Evolutionary conservation across 1,284 basidiomycete genomes (phyloP).

Genomic region (Hemileccinum hortonii): DNA sequence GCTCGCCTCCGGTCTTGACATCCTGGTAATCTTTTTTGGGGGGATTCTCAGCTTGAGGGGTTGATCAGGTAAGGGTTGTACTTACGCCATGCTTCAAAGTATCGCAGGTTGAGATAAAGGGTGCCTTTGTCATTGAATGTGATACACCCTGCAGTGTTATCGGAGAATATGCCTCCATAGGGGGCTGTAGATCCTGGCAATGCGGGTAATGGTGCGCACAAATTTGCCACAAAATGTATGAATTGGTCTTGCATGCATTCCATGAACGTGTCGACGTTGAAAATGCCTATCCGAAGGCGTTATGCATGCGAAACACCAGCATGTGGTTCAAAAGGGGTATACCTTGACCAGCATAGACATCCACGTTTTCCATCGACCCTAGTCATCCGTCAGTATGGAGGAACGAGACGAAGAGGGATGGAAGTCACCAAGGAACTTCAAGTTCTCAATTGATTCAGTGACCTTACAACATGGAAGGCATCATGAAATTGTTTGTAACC

Average conservation of each 20-base stretch:
- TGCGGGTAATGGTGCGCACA: background rate
- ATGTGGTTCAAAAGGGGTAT: background rate
- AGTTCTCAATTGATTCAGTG: background rate
- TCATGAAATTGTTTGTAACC: too few species aligned
- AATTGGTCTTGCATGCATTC: background rate
- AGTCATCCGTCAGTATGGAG: background rate
- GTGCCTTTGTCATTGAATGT: background rate
- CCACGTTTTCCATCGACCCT: background rate
- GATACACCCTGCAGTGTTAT: background rate
- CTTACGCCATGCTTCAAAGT: conserved; percentile 3
- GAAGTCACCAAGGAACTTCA: background rate
- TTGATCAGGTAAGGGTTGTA: background rate
- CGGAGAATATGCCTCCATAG: background rate
- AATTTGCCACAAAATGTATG: too few species aligned
- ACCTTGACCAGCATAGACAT: background rate
- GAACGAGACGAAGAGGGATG: background rate
- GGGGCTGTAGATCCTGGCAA: background rate
- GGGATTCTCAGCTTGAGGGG: too few species aligned
- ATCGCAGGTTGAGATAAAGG: background rate
- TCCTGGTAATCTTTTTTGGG: conserved; percentile 31
- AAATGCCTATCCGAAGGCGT: background rate
- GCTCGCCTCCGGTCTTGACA: conserved; percentile 63
- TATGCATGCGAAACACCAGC: too few species aligned
- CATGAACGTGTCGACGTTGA: background rate
- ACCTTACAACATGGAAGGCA: too few species aligned